Conservation (phyloP, 345 rosid species). For the Eucalyptus pumila region DNA sequence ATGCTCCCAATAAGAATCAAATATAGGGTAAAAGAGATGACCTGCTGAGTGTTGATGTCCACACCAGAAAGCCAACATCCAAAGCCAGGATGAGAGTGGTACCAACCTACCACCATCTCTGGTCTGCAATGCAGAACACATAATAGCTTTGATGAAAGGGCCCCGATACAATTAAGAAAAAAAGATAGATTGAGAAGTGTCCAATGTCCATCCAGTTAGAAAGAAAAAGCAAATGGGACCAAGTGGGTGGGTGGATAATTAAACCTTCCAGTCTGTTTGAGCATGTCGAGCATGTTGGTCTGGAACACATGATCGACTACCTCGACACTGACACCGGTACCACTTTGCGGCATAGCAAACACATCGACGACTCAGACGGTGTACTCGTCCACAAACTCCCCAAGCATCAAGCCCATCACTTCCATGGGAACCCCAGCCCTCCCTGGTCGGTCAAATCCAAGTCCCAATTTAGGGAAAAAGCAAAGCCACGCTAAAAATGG, state of each 20-base stretch:
- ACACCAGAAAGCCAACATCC: constrained; percentile 99
- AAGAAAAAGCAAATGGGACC: neutral
- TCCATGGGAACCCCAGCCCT: constrained; percentile 99
- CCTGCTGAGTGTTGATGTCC: constrained; percentile 98
- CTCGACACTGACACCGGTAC: constrained; percentile 98
- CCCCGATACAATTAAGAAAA: neutral
- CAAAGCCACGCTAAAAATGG: neutral
- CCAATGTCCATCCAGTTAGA: neutral
- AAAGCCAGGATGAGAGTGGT: constrained; percentile 99
- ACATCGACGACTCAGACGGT: constrained; percentile 96
- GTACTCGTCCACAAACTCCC: constrained; percentile 98
- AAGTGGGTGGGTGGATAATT: neutral
- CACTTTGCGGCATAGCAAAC: constrained; percentile 99
- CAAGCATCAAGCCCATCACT: constrained; percentile 99
- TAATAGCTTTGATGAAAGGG: neutral
- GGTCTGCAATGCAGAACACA: constrained; percentile 44
- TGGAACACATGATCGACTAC: constrained; percentile 98
- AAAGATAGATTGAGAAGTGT: neutral
- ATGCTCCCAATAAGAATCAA: neutral
- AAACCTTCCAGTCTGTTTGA: constrained; percentile 95
- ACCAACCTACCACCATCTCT: constrained; percentile 99
- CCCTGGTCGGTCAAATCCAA: constrained; percentile 20
- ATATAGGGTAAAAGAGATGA: neutral
- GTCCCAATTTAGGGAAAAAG: neutral
- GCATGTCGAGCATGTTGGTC: constrained; percentile 99